Conservation (phyloP, 306 rosid species). For the Betula pendula region DNA sequence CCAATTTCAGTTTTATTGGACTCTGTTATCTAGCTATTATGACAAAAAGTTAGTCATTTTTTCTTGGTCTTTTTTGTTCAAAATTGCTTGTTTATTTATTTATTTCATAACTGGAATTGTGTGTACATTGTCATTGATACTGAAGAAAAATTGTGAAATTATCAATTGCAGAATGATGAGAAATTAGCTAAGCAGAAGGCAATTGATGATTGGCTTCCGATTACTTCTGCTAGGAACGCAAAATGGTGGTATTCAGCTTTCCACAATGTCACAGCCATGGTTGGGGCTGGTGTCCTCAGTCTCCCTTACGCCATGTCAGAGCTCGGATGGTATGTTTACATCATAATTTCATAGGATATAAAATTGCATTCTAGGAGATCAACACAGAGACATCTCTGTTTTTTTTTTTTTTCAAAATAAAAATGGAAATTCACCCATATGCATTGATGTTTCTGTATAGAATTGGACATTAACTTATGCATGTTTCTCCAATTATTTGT, state of each 20-base stretch:
- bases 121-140: not conserved
- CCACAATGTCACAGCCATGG: constrained; percentile 75
- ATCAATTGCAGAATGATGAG: constrained; percentile 19
- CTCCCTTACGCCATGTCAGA: constrained; percentile 60
- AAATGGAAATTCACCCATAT: too few relatives aligned
- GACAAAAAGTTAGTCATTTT: not conserved
- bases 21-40: not conserved
- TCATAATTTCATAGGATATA: not conserved
- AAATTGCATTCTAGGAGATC: not conserved
- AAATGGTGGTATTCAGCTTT: constrained; percentile 75
- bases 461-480: too few relatives aligned
- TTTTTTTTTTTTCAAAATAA: not conserved
- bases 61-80: not conserved
- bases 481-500: too few relatives aligned
- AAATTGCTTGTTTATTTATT: not conserved
- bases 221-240: constrained; percentile 57
- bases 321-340: constrained; percentile 52
- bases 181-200: constrained; percentile 36
- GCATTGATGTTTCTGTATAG: too few relatives aligned
- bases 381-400: not conserved
- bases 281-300: constrained; percentile 68
- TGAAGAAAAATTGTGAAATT: not conserved
- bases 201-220: constrained; percentile 64
- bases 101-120: not conserved
- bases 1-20: not conserved